Conservation (phyloP, 179 eudicot genomes). For the Spergularia azorica region DNA sequence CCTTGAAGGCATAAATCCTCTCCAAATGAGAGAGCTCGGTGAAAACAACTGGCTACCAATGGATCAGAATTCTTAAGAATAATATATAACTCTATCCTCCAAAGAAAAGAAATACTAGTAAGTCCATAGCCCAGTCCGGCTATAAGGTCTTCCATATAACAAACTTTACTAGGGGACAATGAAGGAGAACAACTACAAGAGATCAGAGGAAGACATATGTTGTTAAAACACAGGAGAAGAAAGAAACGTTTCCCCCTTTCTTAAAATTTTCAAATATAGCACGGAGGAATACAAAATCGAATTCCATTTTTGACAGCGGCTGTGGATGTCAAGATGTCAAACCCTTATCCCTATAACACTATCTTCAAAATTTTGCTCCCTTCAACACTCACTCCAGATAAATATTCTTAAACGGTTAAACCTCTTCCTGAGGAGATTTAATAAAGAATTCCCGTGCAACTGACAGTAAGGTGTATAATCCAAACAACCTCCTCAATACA, state of each 20-base stretch:
- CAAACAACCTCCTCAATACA: too few relatives aligned
- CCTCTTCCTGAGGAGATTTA: not conserved
- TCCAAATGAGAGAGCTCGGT: too few relatives aligned
- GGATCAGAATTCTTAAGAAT: not conserved
- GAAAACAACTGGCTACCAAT: too few relatives aligned
- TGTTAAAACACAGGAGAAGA: not conserved
- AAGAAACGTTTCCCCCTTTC: not conserved
- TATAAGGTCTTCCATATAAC: not conserved
- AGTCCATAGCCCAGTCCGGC: not conserved
- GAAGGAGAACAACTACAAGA: not conserved
- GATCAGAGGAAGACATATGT: not conserved
- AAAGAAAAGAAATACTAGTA: not conserved
- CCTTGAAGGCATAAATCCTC: too few relatives aligned
- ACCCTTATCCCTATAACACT: not conserved
- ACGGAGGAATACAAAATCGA: not conserved
- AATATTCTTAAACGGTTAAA: not conserved
- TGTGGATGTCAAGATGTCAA: not conserved
- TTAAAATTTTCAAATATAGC: not conserved
- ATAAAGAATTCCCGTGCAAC: too few relatives aligned
- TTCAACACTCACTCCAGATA: not conserved
- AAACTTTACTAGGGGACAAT: not conserved
- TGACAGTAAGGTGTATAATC: too few relatives aligned
- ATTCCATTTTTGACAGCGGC: not conserved
- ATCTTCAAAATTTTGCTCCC: not conserved
- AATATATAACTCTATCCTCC: not conserved